These are phyloP conservation scores for Solanum hybrid DNA, from an alignment of 305 asterid species.

Conservation along the genomic window DNA sequence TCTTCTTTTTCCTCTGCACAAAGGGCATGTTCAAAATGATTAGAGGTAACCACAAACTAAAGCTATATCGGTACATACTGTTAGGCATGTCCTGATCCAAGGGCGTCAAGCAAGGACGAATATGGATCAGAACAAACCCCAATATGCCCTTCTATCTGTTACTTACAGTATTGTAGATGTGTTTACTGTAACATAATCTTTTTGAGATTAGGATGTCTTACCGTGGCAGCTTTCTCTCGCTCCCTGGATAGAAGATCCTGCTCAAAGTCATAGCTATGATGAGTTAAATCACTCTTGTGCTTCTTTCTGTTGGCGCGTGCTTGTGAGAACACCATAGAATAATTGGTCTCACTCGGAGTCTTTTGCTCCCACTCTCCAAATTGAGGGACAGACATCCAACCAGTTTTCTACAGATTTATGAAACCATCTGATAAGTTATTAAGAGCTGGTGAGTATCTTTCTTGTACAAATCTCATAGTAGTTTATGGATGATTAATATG, in stretches of 20 bases:
- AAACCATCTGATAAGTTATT: background rate
- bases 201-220: background rate
- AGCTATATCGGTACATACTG: background rate
- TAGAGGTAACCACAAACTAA: background rate
- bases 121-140: conserved; percentile 25
- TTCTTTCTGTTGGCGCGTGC: conserved; percentile 4
- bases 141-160: background rate
- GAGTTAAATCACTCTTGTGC: conserved; percentile 2
- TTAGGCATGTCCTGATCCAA: conserved; percentile 20
- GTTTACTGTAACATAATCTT: background rate
- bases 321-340: conserved; percentile 6
- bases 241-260: conserved; percentile 1
- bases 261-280: conserved; percentile 1
- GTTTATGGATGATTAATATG: background rate
- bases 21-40: background rate
- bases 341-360: background rate
- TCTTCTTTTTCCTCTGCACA: conserved; percentile 16
- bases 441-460: background rate
- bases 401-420: conserved; percentile 2
- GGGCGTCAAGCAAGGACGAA: conserved; percentile 29
- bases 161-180: background rate
- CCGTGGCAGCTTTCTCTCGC: conserved; percentile 1
- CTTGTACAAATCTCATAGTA: background rate
- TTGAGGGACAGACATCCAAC: conserved; percentile 8
- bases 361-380: conserved; percentile 10